Evolutionary conservation across 305 asterid genomes (phyloP).

Genomic region (Solanum aculeatissimum): DNA sequence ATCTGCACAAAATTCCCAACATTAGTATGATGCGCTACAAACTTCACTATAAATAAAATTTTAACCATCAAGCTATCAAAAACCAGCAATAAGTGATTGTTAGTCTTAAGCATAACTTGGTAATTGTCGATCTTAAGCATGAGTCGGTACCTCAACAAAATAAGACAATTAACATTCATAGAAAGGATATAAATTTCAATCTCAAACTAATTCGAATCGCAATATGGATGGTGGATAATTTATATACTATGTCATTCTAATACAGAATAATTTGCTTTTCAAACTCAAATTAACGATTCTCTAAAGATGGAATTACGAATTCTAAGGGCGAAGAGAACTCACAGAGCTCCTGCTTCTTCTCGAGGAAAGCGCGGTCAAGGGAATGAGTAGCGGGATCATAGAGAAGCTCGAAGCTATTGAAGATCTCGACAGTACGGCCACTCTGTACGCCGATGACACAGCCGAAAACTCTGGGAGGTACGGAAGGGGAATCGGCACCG

Average conservation of each 20-base stretch:
- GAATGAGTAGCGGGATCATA: constrained; percentile 54
- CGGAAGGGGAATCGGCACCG: constrained; percentile 21
- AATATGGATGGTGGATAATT: background rate
- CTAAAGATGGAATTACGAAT: background rate
- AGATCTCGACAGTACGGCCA: constrained; percentile 96
- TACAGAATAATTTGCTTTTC: background rate
- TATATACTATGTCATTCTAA: background rate
- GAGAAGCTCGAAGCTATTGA: constrained; percentile 86
- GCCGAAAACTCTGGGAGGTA: constrained; percentile 70
- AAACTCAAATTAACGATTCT: background rate
- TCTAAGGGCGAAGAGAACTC: background rate
- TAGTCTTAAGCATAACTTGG: background rate
- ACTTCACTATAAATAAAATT: background rate
- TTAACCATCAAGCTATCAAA: background rate
- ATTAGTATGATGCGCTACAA: background rate
- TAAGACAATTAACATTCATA: background rate
- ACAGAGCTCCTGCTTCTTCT: constrained; percentile 97
- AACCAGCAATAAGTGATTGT: background rate
- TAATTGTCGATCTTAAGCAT: background rate
- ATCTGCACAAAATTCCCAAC: constrained; percentile 32
- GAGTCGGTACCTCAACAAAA: background rate
- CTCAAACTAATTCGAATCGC: background rate
- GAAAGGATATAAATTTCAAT: background rate
- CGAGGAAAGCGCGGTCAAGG: constrained; percentile 73
- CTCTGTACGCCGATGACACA: constrained; percentile 93